Evolutionary conservation across 164 flowering plant species (phyloP).

Genomic region (Stephania cephalantha): DNA sequence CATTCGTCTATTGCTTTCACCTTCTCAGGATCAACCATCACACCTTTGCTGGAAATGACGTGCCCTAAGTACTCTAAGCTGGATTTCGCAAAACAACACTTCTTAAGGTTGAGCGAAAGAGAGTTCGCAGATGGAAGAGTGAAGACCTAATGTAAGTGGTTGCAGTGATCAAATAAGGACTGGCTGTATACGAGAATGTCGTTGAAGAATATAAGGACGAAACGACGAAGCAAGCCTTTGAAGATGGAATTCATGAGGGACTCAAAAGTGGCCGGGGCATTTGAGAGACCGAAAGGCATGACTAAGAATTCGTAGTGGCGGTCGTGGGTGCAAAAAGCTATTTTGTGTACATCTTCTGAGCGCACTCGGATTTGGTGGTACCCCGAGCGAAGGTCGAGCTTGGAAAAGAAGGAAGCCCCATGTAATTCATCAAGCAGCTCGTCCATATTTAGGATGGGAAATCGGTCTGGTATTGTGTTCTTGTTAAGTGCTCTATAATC

Average conservation of each 20-base stretch:
- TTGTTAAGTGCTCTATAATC: no score
- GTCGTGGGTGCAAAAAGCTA: neutral
- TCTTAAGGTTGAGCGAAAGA: neutral
- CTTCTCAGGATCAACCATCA: neutral
- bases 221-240: neutral
- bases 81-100: neutral
- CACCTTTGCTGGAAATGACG: neutral
- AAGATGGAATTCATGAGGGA: neutral
- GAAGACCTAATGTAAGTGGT: neutral
- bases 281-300: neutral
- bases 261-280: neutral
- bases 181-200: neutral
- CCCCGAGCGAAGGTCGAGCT: neutral
- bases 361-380: neutral
- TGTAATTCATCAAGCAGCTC: neutral
- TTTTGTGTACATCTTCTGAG: neutral
- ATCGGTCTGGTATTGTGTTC: neutral
- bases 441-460: neutral
- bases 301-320: conserved; percentile 1
- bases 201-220: neutral
- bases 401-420: neutral
- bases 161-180: neutral
- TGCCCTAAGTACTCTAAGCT: neutral
- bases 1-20: neutral
- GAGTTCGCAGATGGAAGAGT: no score